phyloP scores from a whole-genome alignment of 1,139 yeast species.

The Yamadazyma membranifaciens region DNA sequence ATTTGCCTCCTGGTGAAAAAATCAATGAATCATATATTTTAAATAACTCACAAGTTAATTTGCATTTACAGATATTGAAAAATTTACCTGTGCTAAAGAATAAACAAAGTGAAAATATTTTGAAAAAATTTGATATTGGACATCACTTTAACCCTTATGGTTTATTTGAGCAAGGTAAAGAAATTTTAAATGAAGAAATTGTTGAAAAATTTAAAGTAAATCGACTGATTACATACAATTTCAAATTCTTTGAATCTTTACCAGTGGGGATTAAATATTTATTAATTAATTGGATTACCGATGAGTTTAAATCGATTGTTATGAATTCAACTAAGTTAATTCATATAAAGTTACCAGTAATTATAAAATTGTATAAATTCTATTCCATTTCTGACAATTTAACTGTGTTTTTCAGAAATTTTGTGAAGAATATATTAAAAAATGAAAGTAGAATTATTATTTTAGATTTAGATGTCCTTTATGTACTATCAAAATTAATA shows the following conservation, averaged over 20 bases:
- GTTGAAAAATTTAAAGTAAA: slow-evolving; percentile 22
- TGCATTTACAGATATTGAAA: slow-evolving; percentile 50
- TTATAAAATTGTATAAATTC: slow-evolving; percentile 33
- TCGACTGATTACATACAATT: slow-evolving; percentile 11
- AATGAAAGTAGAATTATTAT: slow-evolving; percentile 45
- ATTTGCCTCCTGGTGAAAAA: slow-evolving; percentile 34
- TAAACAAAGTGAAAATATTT: slow-evolving; percentile 49
- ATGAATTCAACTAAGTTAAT: slow-evolving; percentile 34
- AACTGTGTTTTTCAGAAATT: slow-evolving; percentile 40
- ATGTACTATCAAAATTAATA: slow-evolving; percentile 33
- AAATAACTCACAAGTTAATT: slow-evolving; percentile 27
- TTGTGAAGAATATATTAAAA: slow-evolving; percentile 36
- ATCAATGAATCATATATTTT: slow-evolving; percentile 7
- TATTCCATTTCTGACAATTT: slow-evolving; percentile 34
- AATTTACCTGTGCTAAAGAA: slow-evolving; percentile 55
- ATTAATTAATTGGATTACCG: slow-evolving; percentile 43
- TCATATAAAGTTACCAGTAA: slow-evolving; percentile 33
- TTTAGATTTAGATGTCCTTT: slow-evolving; percentile 40
- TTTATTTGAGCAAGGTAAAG: slow-evolving; percentile 30
- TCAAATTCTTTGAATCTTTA: slow-evolving; percentile 17
- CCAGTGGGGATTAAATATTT: slow-evolving; percentile 44
- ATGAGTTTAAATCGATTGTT: slow-evolving; percentile 32
- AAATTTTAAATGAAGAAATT: slow-evolving; percentile 22
- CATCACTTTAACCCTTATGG: slow-evolving; percentile 32
- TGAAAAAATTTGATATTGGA: slow-evolving; percentile 36